These are phyloP conservation scores for Scedosporium dehoogii DNA, from an alignment of 2,329 filamentous ascomycete genomes.

Conservation along the genomic window DNA sequence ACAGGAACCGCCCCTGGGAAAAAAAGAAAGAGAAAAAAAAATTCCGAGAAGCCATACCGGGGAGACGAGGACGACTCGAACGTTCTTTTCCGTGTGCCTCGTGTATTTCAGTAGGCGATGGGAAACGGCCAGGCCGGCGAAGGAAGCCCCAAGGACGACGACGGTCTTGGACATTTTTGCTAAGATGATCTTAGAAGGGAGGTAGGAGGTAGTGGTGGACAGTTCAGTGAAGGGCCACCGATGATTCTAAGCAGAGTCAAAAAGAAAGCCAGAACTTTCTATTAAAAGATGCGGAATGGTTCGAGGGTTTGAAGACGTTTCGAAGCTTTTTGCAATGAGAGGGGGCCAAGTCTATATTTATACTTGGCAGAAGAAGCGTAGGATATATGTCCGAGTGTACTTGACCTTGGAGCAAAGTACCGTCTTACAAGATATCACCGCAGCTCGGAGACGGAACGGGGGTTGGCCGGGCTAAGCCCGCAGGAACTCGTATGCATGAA, in stretches of 20 bases:
- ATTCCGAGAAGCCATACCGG: conserved; percentile 28
- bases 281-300: neutral
- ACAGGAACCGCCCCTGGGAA: neutral
- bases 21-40: neutral
- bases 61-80: conserved; percentile 46
- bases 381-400: no score
- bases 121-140: conserved; percentile 41
- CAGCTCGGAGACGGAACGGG: neutral
- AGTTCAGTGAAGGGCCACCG: neutral
- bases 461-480: neutral
- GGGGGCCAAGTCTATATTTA: neutral
- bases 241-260: neutral
- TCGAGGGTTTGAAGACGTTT: no score
- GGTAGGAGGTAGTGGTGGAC: neutral
- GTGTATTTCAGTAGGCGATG: conserved; percentile 46
- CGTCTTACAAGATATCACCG: neutral
- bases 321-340: neutral
- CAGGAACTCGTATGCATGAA: neutral
- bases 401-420: neutral
- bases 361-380: neutral
- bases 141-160: conserved; percentile 44
- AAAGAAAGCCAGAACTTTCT: no score
- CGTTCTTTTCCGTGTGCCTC: conserved; percentile 28
- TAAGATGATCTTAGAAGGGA: neutral
- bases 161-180: conserved; percentile 39